Percentiles rank a stretch among this genome's conserved stretches.
These are phyloP conservation scores for Monosporozyma siamensis DNA, from an alignment of 805 yeast species.

Conservation along the genomic window DNA sequence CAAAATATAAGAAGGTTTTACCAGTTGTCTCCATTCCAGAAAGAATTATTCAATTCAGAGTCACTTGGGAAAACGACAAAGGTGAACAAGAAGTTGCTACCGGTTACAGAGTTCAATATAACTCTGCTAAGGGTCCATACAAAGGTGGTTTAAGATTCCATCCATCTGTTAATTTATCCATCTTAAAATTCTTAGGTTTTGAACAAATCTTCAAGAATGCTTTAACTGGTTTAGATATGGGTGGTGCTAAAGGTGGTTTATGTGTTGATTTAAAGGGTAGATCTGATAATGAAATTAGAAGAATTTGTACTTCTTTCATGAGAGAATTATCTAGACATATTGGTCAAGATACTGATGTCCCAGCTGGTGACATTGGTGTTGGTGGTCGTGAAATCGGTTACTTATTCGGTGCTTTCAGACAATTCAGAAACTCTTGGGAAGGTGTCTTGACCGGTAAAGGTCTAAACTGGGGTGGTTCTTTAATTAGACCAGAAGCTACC, in stretches of 20 bases:
- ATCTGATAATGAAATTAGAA: constrained; percentile 87
- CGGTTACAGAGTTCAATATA: constrained; percentile 97
- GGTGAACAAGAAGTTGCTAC: constrained; percentile 89
- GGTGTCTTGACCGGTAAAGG: constrained; percentile 99
- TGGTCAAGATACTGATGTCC: constrained; percentile 96
- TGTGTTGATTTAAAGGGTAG: constrained; percentile 97
- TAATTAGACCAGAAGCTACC: constrained; percentile 98
- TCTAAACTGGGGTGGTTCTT: constrained; percentile 96
- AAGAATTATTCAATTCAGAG: constrained; percentile 94
- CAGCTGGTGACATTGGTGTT: constrained; percentile 99
- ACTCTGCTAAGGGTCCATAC: constrained; percentile 97
- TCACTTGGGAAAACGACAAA: constrained; percentile 93
- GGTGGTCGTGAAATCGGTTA: constrained; percentile 91
- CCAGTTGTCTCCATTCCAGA: constrained; percentile 92
- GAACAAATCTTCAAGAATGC: constrained; percentile 99
- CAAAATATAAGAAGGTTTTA: constrained; percentile 79
- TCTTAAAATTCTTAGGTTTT: constrained; percentile 91
- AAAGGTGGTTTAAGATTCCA: constrained; percentile 98
- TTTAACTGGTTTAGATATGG: constrained; percentile 92
- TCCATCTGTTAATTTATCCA: constrained; percentile 91
- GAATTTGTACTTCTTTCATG: constrained; percentile 95
- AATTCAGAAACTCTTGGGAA: constrained; percentile 82
- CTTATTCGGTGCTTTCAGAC: constrained; percentile 95
- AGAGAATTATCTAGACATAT: constrained; percentile 90
- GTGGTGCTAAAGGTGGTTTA: constrained; percentile 99